Percentiles rank a stretch among this genome's conserved stretches.
phyloP scores from a whole-genome alignment of 805 yeast genomes.

The Suhomyces prunicola region DNA sequence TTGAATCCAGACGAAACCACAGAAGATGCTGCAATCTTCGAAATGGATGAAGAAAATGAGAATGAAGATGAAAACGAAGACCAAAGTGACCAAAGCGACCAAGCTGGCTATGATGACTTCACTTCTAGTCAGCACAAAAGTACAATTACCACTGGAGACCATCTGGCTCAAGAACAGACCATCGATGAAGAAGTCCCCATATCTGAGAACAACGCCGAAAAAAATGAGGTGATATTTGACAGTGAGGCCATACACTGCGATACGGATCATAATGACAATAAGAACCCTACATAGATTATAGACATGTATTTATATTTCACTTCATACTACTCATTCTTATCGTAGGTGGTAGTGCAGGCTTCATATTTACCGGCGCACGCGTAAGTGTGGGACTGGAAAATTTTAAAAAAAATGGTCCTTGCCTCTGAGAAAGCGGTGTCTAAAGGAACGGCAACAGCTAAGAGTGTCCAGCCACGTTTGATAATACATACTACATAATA shows the following conservation, averaged over 20 bases:
- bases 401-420: slow-evolving; percentile 2
- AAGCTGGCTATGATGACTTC: neutral
- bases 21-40: slow-evolving; percentile 12
- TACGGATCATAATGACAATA: neutral
- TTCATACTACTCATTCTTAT: neutral
- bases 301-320: neutral
- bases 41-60: slow-evolving; percentile 12
- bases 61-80: neutral
- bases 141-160: neutral
- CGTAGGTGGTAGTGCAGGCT: neutral
- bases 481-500: neutral
- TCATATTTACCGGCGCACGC: slow-evolving; percentile 1
- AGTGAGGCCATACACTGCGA: neutral
- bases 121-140: neutral
- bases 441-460: neutral
- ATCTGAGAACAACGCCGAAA: neutral
- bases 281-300: neutral
- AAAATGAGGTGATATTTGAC: neutral
- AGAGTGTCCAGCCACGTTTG: neutral
- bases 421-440: neutral
- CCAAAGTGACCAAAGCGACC: neutral
- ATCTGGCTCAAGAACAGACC: neutral
- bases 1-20: slow-evolving; percentile 15
- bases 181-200: neutral
- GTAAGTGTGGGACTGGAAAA: slow-evolving; percentile 6